phyloP scores from a whole-genome alignment of 78 protist species.

The Dictyostelium capitatum region DNA sequence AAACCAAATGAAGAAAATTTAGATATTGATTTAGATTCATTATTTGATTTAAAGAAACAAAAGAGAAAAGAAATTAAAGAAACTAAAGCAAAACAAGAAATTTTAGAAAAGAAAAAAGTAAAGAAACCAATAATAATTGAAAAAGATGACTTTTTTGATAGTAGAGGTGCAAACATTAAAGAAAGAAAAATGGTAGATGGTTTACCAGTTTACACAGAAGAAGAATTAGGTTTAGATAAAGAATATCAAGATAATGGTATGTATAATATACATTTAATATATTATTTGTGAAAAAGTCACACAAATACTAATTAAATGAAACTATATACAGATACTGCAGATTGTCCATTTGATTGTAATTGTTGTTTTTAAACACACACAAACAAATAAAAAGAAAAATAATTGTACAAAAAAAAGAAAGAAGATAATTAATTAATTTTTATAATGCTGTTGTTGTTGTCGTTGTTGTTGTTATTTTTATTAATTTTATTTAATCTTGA shows the following conservation, averaged over 20 bases:
- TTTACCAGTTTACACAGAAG: constrained; percentile 67
- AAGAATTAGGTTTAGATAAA: constrained; percentile 46
- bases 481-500: background rate
- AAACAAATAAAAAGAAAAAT: background rate
- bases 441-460: too few relatives aligned
- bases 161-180: constrained; percentile 63
- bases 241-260: constrained; percentile 23
- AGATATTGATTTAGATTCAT: constrained; percentile 41
- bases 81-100: background rate
- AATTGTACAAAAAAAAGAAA: background rate
- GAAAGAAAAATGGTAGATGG: constrained; percentile 64
- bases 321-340: background rate
- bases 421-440: too few relatives aligned
- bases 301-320: background rate
- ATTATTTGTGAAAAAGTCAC: too few relatives aligned
- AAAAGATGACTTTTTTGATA: constrained; percentile 74
- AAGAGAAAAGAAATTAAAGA: constrained; percentile 5
- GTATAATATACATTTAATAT: too few relatives aligned
- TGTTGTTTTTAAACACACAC: constrained; percentile 24
- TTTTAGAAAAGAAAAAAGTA: background rate
- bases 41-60: constrained; percentile 50
- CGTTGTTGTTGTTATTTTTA: background rate
- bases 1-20: background rate
- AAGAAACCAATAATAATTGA: background rate
- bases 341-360: constrained; percentile 67